Evolutionary conservation across 1,284 basidiomycete species (phyloP).

Genomic region (Moesziomyces sp.): DNA sequence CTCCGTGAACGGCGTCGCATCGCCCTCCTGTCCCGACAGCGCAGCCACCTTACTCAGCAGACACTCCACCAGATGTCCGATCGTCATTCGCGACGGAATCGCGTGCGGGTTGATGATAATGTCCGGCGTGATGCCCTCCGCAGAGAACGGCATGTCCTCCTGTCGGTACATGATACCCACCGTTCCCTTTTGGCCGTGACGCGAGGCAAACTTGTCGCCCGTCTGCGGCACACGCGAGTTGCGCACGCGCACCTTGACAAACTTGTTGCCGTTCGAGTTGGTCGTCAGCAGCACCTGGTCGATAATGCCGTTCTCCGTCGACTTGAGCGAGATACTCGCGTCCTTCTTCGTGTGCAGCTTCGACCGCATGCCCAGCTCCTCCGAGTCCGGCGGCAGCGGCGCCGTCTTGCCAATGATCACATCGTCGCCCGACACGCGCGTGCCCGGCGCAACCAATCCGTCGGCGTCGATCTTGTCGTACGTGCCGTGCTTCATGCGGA

Average conservation of each 20-base stretch:
- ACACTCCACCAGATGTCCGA: conserved; percentile 99
- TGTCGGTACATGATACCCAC: conserved; percentile 99
- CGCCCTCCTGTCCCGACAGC: conserved; percentile 93
- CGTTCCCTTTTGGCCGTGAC: conserved; percentile 99
- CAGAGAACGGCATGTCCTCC: conserved; percentile 99
- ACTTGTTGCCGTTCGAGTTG: conserved; percentile 94
- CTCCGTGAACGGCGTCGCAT: conserved; percentile 98
- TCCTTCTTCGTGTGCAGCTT: conserved; percentile 90
- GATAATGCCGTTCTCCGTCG: conserved; percentile 95
- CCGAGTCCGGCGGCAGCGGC: conserved; percentile 93
- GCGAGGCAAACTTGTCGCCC: conserved; percentile 99
- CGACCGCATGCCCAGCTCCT: conserved; percentile 94
- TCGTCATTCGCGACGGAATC: conserved; percentile 99
- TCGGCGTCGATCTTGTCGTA: conserved; percentile 99
- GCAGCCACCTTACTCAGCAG: conserved; percentile 95
- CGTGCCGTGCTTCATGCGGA: conserved; percentile 96
- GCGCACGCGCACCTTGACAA: conserved; percentile 96
- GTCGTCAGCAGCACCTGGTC: conserved; percentile 98
- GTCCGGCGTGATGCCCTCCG: conserved; percentile 94
- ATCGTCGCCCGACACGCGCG: conserved; percentile 93
- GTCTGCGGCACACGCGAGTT: conserved; percentile 96
- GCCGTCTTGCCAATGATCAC: conserved; percentile 99
- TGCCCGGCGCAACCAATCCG: conserved; percentile 93
- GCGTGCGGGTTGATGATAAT: conserved; percentile 99
- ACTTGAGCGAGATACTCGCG: conserved; percentile 96